Percentiles rank a stretch among this genome's conserved stretches.
phyloP scores from a whole-genome alignment of 192 early-diverging fungal genomes.

The Allomyces macrogynus region DNA sequence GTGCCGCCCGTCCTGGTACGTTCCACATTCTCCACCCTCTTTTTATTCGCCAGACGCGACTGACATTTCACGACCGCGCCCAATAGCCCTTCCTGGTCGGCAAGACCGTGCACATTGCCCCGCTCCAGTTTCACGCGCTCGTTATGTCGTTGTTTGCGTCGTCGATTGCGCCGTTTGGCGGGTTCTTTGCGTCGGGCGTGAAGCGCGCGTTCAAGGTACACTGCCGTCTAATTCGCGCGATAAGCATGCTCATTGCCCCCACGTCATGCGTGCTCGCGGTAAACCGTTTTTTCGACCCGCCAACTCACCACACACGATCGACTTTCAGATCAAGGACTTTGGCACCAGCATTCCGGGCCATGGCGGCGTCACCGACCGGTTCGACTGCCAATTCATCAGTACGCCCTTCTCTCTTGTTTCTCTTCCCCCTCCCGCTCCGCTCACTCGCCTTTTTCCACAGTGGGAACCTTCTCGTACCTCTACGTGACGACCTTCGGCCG shows the following conservation, averaged over 20 bases:
- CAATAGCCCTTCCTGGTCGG: constrained; percentile 9
- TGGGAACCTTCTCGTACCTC: background rate
- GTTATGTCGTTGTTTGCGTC: constrained; percentile 80
- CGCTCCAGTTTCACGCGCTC: constrained; percentile 73
- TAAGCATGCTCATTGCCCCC: too few species aligned
- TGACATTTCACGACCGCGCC: too few species aligned
- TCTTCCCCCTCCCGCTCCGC: too few species aligned
- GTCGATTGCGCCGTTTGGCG: constrained; percentile 90
- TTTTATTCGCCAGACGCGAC: too few species aligned
- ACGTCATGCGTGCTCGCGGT: too few species aligned
- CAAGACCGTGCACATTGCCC: constrained; percentile 45
- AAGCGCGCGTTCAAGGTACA: constrained; percentile 74
- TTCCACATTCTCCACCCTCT: too few species aligned
- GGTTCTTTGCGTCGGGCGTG: constrained; percentile 96
- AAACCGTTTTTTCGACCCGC: too few species aligned
- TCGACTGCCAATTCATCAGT: constrained; percentile 87
- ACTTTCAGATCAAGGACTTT: constrained; percentile 66
- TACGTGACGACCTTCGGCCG: background rate
- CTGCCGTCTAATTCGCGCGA: too few species aligned
- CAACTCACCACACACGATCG: too few species aligned
- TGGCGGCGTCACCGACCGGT: constrained; percentile 88
- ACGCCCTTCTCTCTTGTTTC: too few species aligned
- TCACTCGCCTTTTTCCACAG: too few species aligned
- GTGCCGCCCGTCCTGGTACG: background rate
- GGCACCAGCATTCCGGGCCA: constrained; percentile 92